Conservation (phyloP, 83 land plant species). For the Thuja plicata region DNA sequence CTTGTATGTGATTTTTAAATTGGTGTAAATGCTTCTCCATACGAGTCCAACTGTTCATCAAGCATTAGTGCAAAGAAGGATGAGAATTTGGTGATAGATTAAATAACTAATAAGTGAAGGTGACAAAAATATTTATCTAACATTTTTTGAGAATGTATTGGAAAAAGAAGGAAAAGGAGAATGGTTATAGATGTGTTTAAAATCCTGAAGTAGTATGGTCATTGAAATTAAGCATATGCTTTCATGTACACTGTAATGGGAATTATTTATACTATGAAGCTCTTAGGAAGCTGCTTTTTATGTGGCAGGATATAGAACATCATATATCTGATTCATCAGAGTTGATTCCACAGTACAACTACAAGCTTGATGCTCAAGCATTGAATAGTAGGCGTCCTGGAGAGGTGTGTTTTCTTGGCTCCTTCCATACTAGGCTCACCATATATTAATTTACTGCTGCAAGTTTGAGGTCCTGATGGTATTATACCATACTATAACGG, state of each 20-base stretch:
- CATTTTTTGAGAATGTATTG: too few species aligned
- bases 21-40: neutral
- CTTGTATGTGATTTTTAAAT: neutral
- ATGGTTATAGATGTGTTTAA: neutral
- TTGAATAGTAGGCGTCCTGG: conserved; percentile 77
- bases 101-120: neutral
- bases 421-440: neutral
- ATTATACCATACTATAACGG: neutral
- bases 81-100: neutral
- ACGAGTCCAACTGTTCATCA: neutral
- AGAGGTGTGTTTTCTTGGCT: conserved; percentile 50
- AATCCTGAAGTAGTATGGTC: neutral
- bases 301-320: conserved; percentile 37
- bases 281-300: neutral
- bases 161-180: neutral
- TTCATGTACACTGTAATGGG: neutral
- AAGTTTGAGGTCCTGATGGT: neutral
- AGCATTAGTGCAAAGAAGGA: neutral
- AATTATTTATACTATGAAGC: neutral
- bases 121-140: neutral
- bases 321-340: conserved; percentile 50
- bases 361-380: conserved; percentile 88
- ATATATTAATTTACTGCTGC: neutral
- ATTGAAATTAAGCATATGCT: neutral
- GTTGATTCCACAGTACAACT: conserved; percentile 91